phyloP scores from a whole-genome alignment of 192 early-diverging fungal genomes.

The Linnemannia schmuckeri region DNA sequence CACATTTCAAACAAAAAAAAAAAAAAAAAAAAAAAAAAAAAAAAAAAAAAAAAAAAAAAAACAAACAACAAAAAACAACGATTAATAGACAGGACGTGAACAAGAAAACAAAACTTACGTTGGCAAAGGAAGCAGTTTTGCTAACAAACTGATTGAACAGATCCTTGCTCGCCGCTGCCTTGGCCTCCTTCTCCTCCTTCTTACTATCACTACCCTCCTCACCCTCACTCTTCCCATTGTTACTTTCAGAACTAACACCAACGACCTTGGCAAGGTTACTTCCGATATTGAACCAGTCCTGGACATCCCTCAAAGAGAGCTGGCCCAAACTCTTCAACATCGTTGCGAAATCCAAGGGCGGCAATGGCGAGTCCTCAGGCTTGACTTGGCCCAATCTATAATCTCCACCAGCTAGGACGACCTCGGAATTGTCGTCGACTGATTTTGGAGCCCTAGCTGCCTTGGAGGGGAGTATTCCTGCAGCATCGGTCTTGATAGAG shows the following conservation, averaged over 20 bases:
- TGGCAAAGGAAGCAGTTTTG: conserved; percentile 41
- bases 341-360: conserved; percentile 7
- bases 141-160: conserved; percentile 38
- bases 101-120: conserved; percentile 34
- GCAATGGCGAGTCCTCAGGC: conserved; percentile 10
- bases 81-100: not conserved
- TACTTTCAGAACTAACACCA: not conserved
- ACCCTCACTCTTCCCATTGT: not conserved
- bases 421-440: not conserved
- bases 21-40: not conserved
- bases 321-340: conserved; percentile 17
- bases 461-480: not conserved
- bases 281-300: conserved; percentile 34
- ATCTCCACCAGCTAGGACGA: not conserved
- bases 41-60: not conserved
- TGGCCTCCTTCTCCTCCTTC: not conserved
- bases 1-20: not conserved
- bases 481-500: not conserved
- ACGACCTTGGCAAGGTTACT: not conserved
- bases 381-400: not conserved
- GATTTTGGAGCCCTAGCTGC: not conserved
- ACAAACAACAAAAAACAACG: not conserved
- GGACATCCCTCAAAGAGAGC: conserved; percentile 12
- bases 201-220: not conserved
- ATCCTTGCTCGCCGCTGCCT: not conserved